Conservation (phyloP, 2,329 filamentous ascomycete species). For the Fusarium verrucosum region DNA sequence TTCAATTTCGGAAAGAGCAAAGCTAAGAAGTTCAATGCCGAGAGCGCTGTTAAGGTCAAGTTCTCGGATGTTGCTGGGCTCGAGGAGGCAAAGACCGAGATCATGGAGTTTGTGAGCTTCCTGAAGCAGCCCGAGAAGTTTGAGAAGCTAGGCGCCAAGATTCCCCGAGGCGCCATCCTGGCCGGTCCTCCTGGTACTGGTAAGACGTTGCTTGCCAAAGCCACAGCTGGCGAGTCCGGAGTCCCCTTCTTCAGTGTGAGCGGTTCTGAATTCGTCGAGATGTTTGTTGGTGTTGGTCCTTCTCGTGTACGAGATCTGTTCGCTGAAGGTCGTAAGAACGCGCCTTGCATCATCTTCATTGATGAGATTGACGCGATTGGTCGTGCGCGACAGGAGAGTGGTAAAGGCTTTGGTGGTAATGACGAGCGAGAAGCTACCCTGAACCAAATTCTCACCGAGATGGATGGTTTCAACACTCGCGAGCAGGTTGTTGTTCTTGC, state of each 20-base stretch:
- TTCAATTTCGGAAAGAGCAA: slow-evolving; percentile 97
- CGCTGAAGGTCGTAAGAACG: slow-evolving; percentile 91
- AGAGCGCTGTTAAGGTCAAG: slow-evolving; percentile 95
- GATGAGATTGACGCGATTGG: slow-evolving; percentile 99
- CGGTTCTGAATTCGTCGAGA: slow-evolving; percentile 98
- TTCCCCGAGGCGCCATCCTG: slow-evolving; percentile 93
- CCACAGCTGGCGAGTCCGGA: slow-evolving; percentile 94
- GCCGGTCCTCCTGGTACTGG: slow-evolving; percentile 98
- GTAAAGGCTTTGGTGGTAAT: slow-evolving; percentile 80
- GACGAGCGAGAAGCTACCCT: slow-evolving; percentile 97
- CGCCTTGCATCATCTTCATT: slow-evolving; percentile 99
- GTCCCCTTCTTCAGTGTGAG: slow-evolving; percentile 99
- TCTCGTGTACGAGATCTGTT: slow-evolving; percentile 96
- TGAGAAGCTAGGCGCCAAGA: slow-evolving; percentile 94
- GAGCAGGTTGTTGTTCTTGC: slow-evolving; percentile 97
- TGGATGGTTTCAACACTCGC: slow-evolving; percentile 98
- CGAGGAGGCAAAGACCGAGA: slow-evolving; percentile 97
- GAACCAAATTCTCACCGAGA: slow-evolving; percentile 98
- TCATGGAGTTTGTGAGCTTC: slow-evolving; percentile 99
- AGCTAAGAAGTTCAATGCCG: slow-evolving; percentile 97
- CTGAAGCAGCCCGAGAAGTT: slow-evolving; percentile 92
- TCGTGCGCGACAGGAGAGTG: slow-evolving; percentile 83
- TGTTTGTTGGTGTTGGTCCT: slow-evolving; percentile 98
- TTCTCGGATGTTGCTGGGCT: slow-evolving; percentile 97
- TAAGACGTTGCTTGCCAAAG: slow-evolving; percentile 97